Evolutionary conservation across 768 basidiomycete genomes (phyloP), one percentile per base, ranked within the genome.

Genomic region (Psilocybe cyanescens): DNA sequence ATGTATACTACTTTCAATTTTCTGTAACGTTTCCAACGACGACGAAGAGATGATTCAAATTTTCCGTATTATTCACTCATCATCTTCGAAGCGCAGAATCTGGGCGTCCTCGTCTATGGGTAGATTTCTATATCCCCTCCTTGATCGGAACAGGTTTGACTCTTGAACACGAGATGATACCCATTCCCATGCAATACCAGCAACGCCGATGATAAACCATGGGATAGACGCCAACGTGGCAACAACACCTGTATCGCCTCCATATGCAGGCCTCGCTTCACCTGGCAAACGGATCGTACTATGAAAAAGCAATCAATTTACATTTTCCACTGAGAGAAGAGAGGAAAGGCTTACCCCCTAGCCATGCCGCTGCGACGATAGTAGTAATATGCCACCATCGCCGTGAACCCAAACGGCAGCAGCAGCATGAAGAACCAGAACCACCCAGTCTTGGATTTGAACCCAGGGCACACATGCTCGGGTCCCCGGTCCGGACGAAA

Each of bases 71-170:
- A 37, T 57, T 56, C 49, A 53, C 9, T 83, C 82, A 67, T 94
- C 93, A 65, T 95, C 93, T 67, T 94, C 91, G 69, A 95, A 95
- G 55, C 87, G 81, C 59, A 95, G 75, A 59, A 95, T 85, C 75
- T 92, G 93, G 19, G 93, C 93, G 74, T 95, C 94, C 72, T 94
- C 93, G 70, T 95, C 94, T 55, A 94, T 83, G 0, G 91, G 86
- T 55, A 95, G 72, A 67, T 91, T 83, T 66, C 93, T 80, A 67
- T 91, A 95, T 41, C 93, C 93, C 17, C 86, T 77, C 58, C 86
- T 79, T 8, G 82, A 59, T 14, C 81, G 76, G 63, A 85, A 79
- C 47, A 78, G 71, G 33, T 75, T 66, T 3, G 71, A 70, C 3
- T 84, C 85, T 11, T 35, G 33, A 48, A 84, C 64, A 55, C 73